Base-by-base conservation (phyloP, 805 yeast species). In the Saturnispora besseyi region DNA sequence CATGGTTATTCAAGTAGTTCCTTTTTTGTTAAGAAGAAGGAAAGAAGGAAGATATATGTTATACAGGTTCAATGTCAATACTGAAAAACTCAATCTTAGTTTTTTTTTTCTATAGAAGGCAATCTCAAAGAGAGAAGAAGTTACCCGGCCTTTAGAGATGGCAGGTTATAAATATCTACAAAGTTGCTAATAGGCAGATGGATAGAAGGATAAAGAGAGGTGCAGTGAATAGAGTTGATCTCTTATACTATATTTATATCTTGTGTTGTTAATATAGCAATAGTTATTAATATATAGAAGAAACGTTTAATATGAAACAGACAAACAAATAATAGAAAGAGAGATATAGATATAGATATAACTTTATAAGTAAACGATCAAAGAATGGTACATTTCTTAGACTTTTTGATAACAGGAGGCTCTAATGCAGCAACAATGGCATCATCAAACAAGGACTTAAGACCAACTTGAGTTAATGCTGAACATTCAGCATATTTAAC, bases 341-440 rank as follows among this genome's bases (percentile, higher is more conserved):
- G 44, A 37, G 42, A 45, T 43, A 50, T 41, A 49, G 45, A 42
- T 48, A 46, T 52, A 41, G 31, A 30, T 51, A 49, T n/a, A 40
- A 41, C 8, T 41, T 33, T 31, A 15, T 21, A 29, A 26, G 41
- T 29, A 45, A 15, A 18, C 33, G 30, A 31, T 26, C 75, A 88
- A 68, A 90, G 81, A 62, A 90, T 84, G 57, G 85, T 77, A 75
- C 98, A 90, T 73, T 86, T 88, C 75, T 87, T 84, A 55, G 76
- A 74, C 63, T 81, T 82, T 62, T 79, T 85, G 60, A 86, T 81
- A 56, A 85, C 93, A 28, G 98, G 97, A 45, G 98, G 98, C 66
- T 91, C 98, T 56, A 93, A 77, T 28, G 98, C 97, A 46, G 98
- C 97, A 45, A 93, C 97, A 52, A 93, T 93, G 26, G 98, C 98